Percentiles rank a stretch among this genome's conserved stretches.
Conservation (phyloP, 352 stramenopile species). For the Pythium dissotocum region DNA sequence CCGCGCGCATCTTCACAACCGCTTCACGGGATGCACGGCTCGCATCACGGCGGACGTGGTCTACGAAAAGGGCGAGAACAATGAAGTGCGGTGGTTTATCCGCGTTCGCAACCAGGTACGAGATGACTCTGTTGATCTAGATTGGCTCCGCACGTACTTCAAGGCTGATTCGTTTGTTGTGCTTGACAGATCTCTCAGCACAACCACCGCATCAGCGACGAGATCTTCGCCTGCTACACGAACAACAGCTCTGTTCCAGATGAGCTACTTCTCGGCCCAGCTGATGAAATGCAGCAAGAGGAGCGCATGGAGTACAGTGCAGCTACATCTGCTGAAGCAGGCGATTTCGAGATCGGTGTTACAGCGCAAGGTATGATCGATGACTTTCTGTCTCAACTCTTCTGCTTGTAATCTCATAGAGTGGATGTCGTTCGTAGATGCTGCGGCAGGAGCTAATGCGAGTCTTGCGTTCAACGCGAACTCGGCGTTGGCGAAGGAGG, state of each 20-base stretch:
- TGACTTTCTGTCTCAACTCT: background rate
- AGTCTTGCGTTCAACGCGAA: constrained; percentile 8
- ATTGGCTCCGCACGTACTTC: background rate
- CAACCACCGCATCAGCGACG: constrained; percentile 75
- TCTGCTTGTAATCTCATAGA: background rate
- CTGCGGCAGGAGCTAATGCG: background rate
- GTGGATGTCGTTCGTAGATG: background rate
- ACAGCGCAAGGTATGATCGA: constrained; percentile 2
- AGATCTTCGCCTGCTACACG: constrained; percentile 78
- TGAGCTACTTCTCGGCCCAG: constrained; percentile 52
- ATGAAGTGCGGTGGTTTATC: constrained; percentile 61
- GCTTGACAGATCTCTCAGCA: constrained; percentile 59
- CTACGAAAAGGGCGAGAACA: constrained; percentile 53
- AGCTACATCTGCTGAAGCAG: background rate
- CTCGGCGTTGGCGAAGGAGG: constrained; percentile 36
- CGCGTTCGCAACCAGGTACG: constrained; percentile 74
- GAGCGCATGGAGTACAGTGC: constrained; percentile 4
- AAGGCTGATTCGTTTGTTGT: background rate
- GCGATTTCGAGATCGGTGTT: constrained; percentile 10
- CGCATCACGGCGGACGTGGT: constrained; percentile 76
- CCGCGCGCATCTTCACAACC: constrained; percentile 74
- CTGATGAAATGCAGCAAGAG: constrained; percentile 14
- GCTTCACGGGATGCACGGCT: constrained; percentile 75
- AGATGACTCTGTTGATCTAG: background rate
- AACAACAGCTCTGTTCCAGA: constrained; percentile 83